Percentiles rank a stretch among this genome's conserved stretches.
Conservation (phyloP, 108 stramenopile genomes). For the Nannochloropsis oceanica region DNA sequence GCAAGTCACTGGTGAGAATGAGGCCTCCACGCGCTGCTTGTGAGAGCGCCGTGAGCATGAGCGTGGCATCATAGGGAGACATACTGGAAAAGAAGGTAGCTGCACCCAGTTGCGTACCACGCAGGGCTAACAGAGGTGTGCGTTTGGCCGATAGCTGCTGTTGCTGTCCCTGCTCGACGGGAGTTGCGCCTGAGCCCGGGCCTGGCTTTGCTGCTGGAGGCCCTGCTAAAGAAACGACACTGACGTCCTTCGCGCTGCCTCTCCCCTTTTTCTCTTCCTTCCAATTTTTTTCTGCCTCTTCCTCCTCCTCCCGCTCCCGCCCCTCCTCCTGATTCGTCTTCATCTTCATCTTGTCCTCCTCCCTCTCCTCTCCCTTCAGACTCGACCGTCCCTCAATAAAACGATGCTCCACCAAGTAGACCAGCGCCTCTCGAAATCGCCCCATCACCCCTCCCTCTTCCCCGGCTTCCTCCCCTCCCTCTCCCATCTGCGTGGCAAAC, state of each 20-base stretch:
- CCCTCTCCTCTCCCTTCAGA: not conserved
- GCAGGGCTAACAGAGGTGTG: not conserved
- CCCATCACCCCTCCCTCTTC: not conserved
- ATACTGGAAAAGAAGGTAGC: conserved; percentile 22
- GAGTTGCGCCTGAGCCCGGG: not conserved
- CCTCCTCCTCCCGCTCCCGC: not conserved
- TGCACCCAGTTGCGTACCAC: not conserved
- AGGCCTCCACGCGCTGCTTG: conserved; percentile 4
- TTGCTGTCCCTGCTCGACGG: not conserved
- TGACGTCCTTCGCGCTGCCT: not conserved
- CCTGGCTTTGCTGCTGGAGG: not conserved
- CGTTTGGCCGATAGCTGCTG: not conserved
- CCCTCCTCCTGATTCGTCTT: not conserved
- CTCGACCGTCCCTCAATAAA: not conserved
- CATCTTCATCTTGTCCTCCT: not conserved
- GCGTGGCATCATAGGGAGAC: conserved; percentile 8
- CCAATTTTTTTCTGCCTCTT: not conserved
- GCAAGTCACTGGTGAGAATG: conserved; percentile 14
- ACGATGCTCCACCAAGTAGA: not conserved
- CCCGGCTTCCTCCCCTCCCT: not conserved
- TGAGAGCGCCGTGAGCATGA: conserved; percentile 6
- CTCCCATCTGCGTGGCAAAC: not conserved
- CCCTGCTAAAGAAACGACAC: not conserved
- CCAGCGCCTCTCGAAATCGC: not conserved
- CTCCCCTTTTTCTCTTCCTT: not conserved